These are phyloP conservation scores for Puccinia hordei DNA, from an alignment of 1,284 basidiomycete species.

Conservation along the genomic window DNA sequence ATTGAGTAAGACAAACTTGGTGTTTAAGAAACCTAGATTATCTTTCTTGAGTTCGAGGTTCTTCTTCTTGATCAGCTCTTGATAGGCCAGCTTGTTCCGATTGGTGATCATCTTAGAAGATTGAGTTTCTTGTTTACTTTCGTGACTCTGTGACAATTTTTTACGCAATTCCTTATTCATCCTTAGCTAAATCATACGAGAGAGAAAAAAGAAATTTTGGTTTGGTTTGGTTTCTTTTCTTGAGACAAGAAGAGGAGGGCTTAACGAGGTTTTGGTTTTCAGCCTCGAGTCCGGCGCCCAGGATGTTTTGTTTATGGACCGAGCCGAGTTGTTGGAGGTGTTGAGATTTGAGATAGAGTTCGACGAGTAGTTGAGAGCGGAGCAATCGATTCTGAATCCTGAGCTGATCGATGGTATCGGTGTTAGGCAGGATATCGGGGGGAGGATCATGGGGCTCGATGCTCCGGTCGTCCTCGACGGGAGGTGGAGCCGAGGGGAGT, in stretches of 20 bases:
- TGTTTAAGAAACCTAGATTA: neutral
- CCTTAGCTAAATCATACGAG: neutral
- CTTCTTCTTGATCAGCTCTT: conserved; percentile 6
- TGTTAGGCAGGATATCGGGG: neutral
- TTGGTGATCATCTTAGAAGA: too few species aligned
- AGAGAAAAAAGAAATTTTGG: neutral
- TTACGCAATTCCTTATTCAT: conserved; percentile 41
- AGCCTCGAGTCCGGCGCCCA: conserved; percentile 57
- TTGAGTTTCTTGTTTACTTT: neutral
- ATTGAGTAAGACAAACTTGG: neutral
- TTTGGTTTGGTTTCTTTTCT: neutral
- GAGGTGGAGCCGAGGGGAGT: neutral
- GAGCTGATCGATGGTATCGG: conserved; percentile 16
- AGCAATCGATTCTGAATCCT: conserved; percentile 56
- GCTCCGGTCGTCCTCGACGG: too few species aligned
- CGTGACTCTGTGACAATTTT: neutral
- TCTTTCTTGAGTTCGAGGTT: conserved; percentile 22
- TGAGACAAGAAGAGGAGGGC: neutral
- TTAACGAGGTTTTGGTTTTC: conserved; percentile 57
- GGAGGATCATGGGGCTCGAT: too few species aligned
- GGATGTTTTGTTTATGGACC: conserved; percentile 58
- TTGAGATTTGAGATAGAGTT: conserved; percentile 59
- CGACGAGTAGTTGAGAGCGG: conserved; percentile 58
- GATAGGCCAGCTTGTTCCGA: conserved; percentile 4
- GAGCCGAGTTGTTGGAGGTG: conserved; percentile 59